These are phyloP conservation scores for Lepiota brunneoincarnata DNA, from an alignment of 768 basidiomycete species.

Conservation along the genomic window DNA sequence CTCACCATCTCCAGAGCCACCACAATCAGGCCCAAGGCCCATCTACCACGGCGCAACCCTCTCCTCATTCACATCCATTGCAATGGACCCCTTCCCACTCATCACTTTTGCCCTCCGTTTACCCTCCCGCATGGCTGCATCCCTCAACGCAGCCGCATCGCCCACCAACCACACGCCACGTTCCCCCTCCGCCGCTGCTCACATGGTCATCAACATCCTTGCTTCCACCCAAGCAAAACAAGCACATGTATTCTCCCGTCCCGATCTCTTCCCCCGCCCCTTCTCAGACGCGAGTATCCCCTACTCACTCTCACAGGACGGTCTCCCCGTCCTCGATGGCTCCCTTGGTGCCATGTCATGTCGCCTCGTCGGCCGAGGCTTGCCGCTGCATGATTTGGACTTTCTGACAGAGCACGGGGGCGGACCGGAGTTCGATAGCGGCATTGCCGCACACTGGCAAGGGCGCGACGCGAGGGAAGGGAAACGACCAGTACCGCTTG, in stretches of 20 bases:
- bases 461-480: slow-evolving; percentile 4
- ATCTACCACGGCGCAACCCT: slow-evolving; percentile 85
- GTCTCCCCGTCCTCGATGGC: slow-evolving; percentile 56
- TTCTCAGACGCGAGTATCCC: slow-evolving; percentile 35
- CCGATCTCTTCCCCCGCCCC: slow-evolving; percentile 64
- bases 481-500: not conserved
- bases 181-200: slow-evolving; percentile 17
- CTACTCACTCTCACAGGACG: slow-evolving; percentile 45
- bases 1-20: not conserved
- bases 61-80: slow-evolving; percentile 89
- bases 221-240: slow-evolving; percentile 60
- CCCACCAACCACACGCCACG: slow-evolving; percentile 20
- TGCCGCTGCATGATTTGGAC: slow-evolving; percentile 59
- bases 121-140: slow-evolving; percentile 82
- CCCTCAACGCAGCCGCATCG: slow-evolving; percentile 35
- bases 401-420: slow-evolving; percentile 24
- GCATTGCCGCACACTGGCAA: not conserved
- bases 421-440: not conserved
- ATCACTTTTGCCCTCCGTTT: slow-evolving; percentile 88
- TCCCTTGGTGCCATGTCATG: slow-evolving; percentile 75
- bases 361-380: slow-evolving; percentile 53
- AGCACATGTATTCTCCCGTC: slow-evolving; percentile 71
- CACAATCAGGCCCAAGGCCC: slow-evolving; percentile 1
- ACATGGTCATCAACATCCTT: slow-evolving; percentile 81
- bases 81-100: slow-evolving; percentile 85